Conservation (phyloP, 2,329 filamentous ascomycete genomes). For the Colletotrichum shisoi region DNA sequence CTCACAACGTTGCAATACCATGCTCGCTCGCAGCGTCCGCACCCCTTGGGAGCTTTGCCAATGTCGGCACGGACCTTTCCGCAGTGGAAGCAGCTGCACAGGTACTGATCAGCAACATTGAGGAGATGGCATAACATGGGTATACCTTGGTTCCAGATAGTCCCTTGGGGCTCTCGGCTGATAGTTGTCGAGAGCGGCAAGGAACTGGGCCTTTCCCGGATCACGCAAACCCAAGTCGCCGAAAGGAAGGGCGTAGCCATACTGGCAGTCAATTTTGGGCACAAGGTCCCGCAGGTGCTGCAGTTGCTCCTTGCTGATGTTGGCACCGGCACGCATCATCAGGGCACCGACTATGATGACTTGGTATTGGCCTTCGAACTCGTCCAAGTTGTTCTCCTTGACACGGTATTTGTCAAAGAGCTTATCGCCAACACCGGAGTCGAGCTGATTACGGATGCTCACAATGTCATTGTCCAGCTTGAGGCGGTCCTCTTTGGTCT, state of each 20-base stretch:
- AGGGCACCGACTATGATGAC: constrained; percentile 41
- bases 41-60: constrained; percentile 29
- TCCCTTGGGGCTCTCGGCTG: constrained; percentile 39
- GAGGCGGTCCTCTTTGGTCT: not conserved
- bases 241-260: not conserved
- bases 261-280: constrained; percentile 23
- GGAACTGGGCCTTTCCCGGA: constrained; percentile 40
- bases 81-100: constrained; percentile 42
- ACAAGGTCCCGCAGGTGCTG: constrained; percentile 39
- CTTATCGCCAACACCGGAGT: constrained; percentile 1
- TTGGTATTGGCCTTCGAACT: constrained; percentile 34
- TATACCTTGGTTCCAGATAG: constrained; percentile 38
- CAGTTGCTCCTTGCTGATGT: constrained; percentile 40
- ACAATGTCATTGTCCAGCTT: not conserved
- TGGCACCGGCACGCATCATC: constrained; percentile 43
- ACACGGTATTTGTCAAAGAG: constrained; percentile 13
- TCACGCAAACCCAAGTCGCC: constrained; percentile 38
- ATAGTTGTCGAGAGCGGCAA: constrained; percentile 42
- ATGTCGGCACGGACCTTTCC: constrained; percentile 40
- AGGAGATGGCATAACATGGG: not conserved
- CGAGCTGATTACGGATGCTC: not conserved
- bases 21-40: constrained; percentile 34
- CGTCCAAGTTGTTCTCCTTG: not conserved
- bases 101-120: not conserved
- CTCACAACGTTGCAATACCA: constrained; percentile 41